Base-by-base conservation (phyloP, 2,329 filamentous ascomycete species). In the Microsporum canis region DNA sequence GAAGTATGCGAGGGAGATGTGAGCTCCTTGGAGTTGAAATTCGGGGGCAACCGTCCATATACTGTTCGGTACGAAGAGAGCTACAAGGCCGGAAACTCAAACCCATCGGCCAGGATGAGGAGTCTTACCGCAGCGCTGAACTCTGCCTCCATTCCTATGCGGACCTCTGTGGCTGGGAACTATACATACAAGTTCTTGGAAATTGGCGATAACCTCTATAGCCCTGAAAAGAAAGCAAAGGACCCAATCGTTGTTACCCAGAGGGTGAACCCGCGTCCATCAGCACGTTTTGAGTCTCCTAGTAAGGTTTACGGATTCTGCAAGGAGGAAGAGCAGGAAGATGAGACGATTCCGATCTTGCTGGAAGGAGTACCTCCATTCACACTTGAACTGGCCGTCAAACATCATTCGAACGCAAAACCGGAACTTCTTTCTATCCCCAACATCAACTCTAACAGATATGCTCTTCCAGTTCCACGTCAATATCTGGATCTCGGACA, bases 231-330 rank as follows among this genome's bases (percentile, higher is more conserved):
- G 63, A 81, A 78, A 66, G 83, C 83, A 65, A 86, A 87, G 68
- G 78, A 79, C 23, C 83, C 87, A 3, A 72, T 96, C 38, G 78
- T 83, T 10, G 78, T 99, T 36, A 84, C 88, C 66, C 94, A 99
- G 73, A 87, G 82, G 29, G 90, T 99, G 57, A 88, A 96, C 69
- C 82, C 89, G 12, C 88, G 88, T 62, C 94, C 94, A 0, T 84
- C 86, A 1, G 94, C 91, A 3, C 80, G 82, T 3, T 99, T 99
- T 70, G 81, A 82, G 62, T 89, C 89, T 66, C 89, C 91, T 2
- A 91, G 91, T 14, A 94, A 94, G 73, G 91, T 89, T 0, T 96
- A 96, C 79, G 95, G 94, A 71, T 96, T 92, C 75, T 99, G 94
- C 76, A 87, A 91, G 72, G 86, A 91, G 56, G 89, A 96, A 68